Evolutionary conservation across 805 yeast species (phyloP), one percentile per base, ranked within the genome.

Genomic region (Myxozyma melibiosi): DNA sequence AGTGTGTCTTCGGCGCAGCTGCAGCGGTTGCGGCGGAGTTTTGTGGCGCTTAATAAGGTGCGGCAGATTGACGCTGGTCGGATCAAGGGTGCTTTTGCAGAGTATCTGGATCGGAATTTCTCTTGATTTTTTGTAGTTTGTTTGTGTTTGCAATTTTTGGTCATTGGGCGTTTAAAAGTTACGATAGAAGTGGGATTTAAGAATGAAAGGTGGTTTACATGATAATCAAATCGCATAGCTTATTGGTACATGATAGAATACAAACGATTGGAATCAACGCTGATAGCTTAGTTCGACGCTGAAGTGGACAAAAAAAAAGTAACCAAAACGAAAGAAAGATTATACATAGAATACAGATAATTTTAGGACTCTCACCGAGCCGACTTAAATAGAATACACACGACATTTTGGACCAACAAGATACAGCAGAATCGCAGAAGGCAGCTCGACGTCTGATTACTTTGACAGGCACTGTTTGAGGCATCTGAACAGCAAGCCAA

Each of bases 11-110:
- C 84, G 38, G 88, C 96, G 0, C 90, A 88, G 67, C 69, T 94
- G 51, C 96, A 91, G 66, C 77, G 99, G 58, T 75, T 89, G 13
- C 78, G 96, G 70, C 79, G 99, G 65, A 85, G 90, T 16, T 92
- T 86, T 71, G 82, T 91, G n/a, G 77, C 82, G 38, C 76, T 92
- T 70, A 90, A 92, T 69, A 81, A 88, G 65, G 82, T 90, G 77
- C 78, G 96, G 66, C 82, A 84, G 40, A 76, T 90, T 42, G 94
- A 88, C 50, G 67, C 76, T 22, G 84, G 80, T 27, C 74, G 96
- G 66, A 88, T 92, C 24, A 78, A 76, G 3, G 82, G 84, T 1
- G 69, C 88, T 65, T 92, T 91, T 73, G 86, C 84, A 4, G 96
- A 90, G 41, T 92, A 87, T 69, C 71, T 91, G 56, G 83, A 82